A percentile compares a stretch with the other conserved stretches of the same genome.
phyloP scores from a whole-genome alignment of 2,329 filamentous ascomycete species.

The Ceratocystiopsis brevicomis region DNA sequence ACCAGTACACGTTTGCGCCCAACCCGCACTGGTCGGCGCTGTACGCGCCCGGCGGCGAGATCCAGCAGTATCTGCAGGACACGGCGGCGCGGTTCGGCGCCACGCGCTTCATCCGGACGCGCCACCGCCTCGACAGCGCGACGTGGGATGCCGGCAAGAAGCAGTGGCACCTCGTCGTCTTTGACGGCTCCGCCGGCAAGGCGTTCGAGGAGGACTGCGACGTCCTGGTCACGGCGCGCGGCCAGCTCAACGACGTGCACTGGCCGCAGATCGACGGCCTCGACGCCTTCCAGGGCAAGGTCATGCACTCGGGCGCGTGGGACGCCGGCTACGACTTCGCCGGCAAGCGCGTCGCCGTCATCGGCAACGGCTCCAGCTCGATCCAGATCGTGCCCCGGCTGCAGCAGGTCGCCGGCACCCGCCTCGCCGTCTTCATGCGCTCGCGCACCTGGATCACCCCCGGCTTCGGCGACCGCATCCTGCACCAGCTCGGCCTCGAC shows the following conservation, averaged over 20 bases:
- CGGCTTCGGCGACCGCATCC: slow-evolving; percentile 25
- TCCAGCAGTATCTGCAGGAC: slow-evolving; percentile 27
- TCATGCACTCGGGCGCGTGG: slow-evolving; percentile 28
- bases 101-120: slow-evolving; percentile 26
- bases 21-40: slow-evolving; percentile 34
- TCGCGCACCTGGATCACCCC: slow-evolving; percentile 31
- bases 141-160: slow-evolving; percentile 21
- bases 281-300: slow-evolving; percentile 21
- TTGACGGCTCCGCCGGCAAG: slow-evolving; percentile 17
- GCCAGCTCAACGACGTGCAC: slow-evolving; percentile 22
- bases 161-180: slow-evolving; percentile 21
- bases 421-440: slow-evolving; percentile 27
- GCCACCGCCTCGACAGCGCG: slow-evolving; percentile 21
- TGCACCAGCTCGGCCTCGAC: slow-evolving; percentile 24
- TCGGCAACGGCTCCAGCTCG: slow-evolving; percentile 32
- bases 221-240: slow-evolving; percentile 23
- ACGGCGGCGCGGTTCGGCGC: slow-evolving; percentile 28
- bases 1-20: slow-evolving; percentile 35
- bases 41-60: slow-evolving; percentile 30
- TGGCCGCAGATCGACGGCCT: slow-evolving; percentile 27
- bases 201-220: slow-evolving; percentile 21
- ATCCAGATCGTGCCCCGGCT: slow-evolving; percentile 33
- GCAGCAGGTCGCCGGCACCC: slow-evolving; percentile 22
- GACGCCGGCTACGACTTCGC: slow-evolving; percentile 27
- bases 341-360: slow-evolving; percentile 28